Evolutionary conservation across 2,329 filamentous ascomycete species (phyloP).

Genomic region (Cordyceps farinosa): DNA sequence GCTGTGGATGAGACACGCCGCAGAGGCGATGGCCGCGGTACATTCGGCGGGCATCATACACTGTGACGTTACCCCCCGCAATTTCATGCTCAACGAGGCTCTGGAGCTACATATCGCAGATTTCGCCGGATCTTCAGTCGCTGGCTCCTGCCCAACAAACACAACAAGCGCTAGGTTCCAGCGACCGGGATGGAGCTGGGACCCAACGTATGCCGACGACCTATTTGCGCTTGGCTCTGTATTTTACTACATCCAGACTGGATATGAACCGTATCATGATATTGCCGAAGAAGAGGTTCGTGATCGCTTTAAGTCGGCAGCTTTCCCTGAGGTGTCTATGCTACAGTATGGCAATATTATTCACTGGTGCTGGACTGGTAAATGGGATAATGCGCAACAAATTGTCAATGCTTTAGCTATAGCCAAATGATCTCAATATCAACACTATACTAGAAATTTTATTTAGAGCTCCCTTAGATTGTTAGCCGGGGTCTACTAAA

Average conservation of each 20-base stretch:
- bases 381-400: neutral
- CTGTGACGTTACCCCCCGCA: conserved; percentile 37
- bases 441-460: too few species aligned
- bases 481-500: too few species aligned
- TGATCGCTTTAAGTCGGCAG: neutral
- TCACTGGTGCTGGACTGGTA: conserved; percentile 12
- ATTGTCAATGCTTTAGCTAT: neutral
- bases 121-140: conserved; percentile 33
- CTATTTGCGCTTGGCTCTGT: conserved; percentile 2
- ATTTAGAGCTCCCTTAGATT: too few species aligned
- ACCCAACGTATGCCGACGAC: neutral
- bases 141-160: conserved; percentile 24
- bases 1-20: conserved; percentile 31
- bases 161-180: conserved; percentile 25
- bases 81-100: conserved; percentile 35
- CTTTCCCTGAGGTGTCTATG: neutral
- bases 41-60: conserved; percentile 37
- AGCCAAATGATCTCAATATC: too few species aligned
- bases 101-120: conserved; percentile 37
- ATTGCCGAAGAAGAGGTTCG: neutral
- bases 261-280: neutral
- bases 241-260: neutral
- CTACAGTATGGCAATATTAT: conserved; percentile 9
- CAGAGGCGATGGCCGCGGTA: conserved; percentile 32
- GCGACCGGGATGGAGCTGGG: conserved; percentile 26